These are phyloP conservation scores for Pluteus cervinus DNA, from an alignment of 768 basidiomycete genomes.

Conservation along the genomic window DNA sequence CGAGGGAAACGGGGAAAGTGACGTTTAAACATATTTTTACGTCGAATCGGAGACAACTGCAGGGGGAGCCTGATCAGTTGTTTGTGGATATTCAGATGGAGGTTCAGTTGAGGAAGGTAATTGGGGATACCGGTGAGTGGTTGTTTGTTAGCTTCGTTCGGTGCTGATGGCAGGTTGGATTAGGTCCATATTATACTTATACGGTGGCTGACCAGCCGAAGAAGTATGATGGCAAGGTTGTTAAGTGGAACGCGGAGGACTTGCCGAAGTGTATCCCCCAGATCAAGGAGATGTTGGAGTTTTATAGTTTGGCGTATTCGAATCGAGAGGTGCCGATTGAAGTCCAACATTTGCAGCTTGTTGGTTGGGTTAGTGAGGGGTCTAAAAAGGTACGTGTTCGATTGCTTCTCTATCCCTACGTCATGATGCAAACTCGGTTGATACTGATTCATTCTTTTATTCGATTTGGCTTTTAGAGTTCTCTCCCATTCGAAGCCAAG, in stretches of 20 bases:
- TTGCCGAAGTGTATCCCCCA: not conserved
- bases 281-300: conserved; percentile 1
- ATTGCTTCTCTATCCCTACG: not conserved
- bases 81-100: conserved; percentile 4
- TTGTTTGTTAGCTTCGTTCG: not conserved
- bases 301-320: conserved; percentile 2
- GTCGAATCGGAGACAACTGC: conserved; percentile 4
- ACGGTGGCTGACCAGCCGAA: not conserved
- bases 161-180: not conserved
- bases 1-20: not conserved
- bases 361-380: conserved; percentile 39
- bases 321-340: conserved; percentile 8
- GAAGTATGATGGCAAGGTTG: not conserved
- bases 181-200: not conserved
- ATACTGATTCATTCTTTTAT: not conserved
- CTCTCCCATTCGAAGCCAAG: conserved; percentile 22
- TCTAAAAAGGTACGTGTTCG: conserved; percentile 23
- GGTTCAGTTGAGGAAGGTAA: conserved; percentile 3
- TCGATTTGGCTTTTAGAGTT: conserved; percentile 14
- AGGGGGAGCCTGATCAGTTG: conserved; percentile 3
- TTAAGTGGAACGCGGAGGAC: conserved; percentile 1
- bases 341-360: conserved; percentile 17
- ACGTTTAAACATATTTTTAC: conserved; percentile 9
- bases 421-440: not conserved
- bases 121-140: conserved; percentile 5